Base-by-base conservation (phyloP, 1,284 basidiomycete genomes). In the Lentinula novae-zelandiae region DNA sequence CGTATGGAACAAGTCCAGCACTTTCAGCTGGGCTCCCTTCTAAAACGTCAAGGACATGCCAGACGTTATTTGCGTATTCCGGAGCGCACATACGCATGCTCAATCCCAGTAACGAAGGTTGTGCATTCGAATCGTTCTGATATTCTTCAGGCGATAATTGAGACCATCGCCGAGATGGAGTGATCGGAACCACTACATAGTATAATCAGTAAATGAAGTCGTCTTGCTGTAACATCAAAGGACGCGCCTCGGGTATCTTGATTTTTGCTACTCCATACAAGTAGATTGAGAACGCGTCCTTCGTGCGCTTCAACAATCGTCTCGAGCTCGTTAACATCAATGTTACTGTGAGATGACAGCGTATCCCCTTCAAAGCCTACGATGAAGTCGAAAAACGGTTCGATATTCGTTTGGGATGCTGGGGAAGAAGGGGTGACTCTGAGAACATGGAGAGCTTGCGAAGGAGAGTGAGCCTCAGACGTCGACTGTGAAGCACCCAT, bases 351-450 rank as follows among this genome's bases (percentile, higher is more conserved):
- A 2, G 80, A 75, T 7, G 83, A 76, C 51, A 84, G 75, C 0
- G 83, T 76, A 63, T 87, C 81, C 36, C 89, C 87, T 70, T 93
- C 87, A 62, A 95, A 91, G 15, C 96, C 96, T 46, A 98, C 87
- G 38, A 98, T 85, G 73, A 97, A 98, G 77, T 98, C 96, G 71
- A 99, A 99, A 77, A 95, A 97, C 0, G 96, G 93, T 70, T 98
- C 95, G 51, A 98, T 90, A 57, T 85, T 86, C 5, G 92, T 92
- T 60, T 87, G 81, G 8, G 92, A 91, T 0, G 93, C 91, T 15
- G 93, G 93, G 1, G 93, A 95, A n/a, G 82, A 82, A 1, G 93
- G 90, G 1, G 92, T 92, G 44, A 95, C 93, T 62, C 93, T 87
- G 60, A 95, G 78, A 65, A 93, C 89, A 71, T 96, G 93, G 15